These are phyloP conservation scores for Astrothelium subdiscretum DNA, from an alignment of 495 filamentous ascomycete genomes.

Conservation along the genomic window DNA sequence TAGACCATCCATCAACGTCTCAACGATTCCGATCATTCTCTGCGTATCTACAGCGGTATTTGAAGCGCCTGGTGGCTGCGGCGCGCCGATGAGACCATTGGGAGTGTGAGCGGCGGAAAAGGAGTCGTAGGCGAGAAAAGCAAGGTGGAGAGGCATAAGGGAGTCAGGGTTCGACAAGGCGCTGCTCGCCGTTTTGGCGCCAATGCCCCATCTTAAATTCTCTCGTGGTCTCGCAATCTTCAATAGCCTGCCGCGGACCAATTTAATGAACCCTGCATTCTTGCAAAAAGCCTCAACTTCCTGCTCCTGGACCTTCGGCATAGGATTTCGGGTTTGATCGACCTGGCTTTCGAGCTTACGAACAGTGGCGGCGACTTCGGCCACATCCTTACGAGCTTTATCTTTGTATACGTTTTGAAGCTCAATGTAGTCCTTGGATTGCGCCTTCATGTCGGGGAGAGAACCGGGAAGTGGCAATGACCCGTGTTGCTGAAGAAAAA, in stretches of 20 bases:
- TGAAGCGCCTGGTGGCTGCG: constrained; percentile 11
- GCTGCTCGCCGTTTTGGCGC: constrained; percentile 20
- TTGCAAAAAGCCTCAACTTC: constrained; percentile 94
- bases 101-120: constrained; percentile 31
- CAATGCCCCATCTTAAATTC: constrained; percentile 4
- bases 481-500: constrained; percentile 59
- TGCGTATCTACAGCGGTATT: constrained; percentile 21
- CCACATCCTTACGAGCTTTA: constrained; percentile 70
- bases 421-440: constrained; percentile 80
- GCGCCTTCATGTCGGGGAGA: constrained; percentile 95
- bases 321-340: constrained; percentile 24
- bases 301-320: constrained; percentile 45
- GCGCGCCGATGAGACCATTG: constrained; percentile 15
- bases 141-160: constrained; percentile 67
- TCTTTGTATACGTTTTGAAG: constrained; percentile 90
- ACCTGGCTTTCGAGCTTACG: constrained; percentile 45
- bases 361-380: constrained; percentile 63
- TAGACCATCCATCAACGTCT: constrained; percentile 35
- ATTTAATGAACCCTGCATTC: constrained; percentile 84
- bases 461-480: constrained; percentile 75
- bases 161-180: constrained; percentile 39
- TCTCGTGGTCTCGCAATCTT: constrained; percentile 31
- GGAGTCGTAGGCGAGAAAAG: constrained; percentile 52
- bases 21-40: constrained; percentile 23
- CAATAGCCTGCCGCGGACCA: constrained; percentile 56